Base-by-base conservation (phyloP, 208 protist genomes). In the Leishmania martiniquensis region DNA sequence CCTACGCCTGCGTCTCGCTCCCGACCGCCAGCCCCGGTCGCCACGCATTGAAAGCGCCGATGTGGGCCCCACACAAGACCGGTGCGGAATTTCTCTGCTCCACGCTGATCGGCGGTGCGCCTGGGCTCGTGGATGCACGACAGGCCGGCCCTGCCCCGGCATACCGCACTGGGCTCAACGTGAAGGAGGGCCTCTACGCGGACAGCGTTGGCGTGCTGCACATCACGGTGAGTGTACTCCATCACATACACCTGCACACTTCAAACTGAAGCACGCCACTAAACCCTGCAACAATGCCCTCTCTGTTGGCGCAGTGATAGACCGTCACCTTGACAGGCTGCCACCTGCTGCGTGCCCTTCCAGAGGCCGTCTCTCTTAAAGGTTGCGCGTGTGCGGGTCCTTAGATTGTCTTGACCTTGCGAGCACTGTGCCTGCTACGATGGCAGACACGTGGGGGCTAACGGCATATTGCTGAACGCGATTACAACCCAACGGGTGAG, bases 1-100 rank as follows among this genome's bases (percentile, higher is more conserved):
- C 87, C 6, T 96, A 96, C 84, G 75, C 80, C n/a, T 84, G 81
- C 60, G 52, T 93, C 29, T 73, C 85, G 22, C 75, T 96, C 6
- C 87, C 90, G 25, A 81, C 87, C 42, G 81, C 72, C 20, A 77
- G 71, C 12, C 90, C 92, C 0, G 92, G 92, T 1, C 65, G 75
- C 1, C 90, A 94, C 82, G 32, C 66, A 51, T 0, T 93, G 4
- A 42, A 57, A 22, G 85, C 76, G 9, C 84, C 73, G 49, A 75
- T 96, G 77, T 96, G 92, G 92, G 78, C 81, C 3, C 87, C 87
- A 13, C 86, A 87, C 60, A 83, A 81, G 72, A 94, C 77, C 4
- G 90, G 90, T 1, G 78, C 81, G 37, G 92, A 96, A 89, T 92
- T 88, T 55, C 67, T 96, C 6, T 78, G 82, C 59, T 85, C 82